Conservation (phyloP, 228 moss, liverwort and hornwort genomes). For the Sphagnum magellanicum region DNA sequence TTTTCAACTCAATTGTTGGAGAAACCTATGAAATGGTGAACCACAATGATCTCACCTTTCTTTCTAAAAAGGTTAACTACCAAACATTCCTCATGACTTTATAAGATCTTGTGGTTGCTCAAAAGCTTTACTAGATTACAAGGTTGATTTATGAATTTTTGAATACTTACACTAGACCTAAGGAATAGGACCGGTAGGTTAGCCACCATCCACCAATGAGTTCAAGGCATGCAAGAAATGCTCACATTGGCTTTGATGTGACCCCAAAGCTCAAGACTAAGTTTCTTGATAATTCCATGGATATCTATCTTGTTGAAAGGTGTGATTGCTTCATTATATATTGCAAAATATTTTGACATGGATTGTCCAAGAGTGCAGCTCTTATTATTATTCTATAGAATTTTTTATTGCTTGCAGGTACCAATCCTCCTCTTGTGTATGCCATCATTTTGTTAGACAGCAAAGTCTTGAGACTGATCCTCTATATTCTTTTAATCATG, state of each 20-base stretch:
- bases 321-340: neutral
- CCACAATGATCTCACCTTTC: slow-evolving; percentile 68
- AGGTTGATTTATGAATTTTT: neutral
- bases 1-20: slow-evolving; percentile 72
- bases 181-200: slow-evolving; percentile 21
- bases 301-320: slow-evolving; percentile 89
- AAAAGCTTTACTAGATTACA: neutral
- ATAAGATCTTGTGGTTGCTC: neutral
- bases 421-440: too few relatives aligned
- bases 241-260: slow-evolving; percentile 72
- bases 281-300: slow-evolving; percentile 87
- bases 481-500: too few relatives aligned
- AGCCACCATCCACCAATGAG: slow-evolving; percentile 99
- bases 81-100: neutral
- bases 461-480: too few relatives aligned
- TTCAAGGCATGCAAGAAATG: slow-evolving; percentile 77
- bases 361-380: too few relatives aligned
- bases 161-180: neutral
- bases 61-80: slow-evolving; percentile 72
- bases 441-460: neutral
- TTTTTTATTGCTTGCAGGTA: neutral
- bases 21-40: slow-evolving; percentile 93
- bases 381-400: neutral
- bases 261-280: slow-evolving; percentile 90
- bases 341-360: neutral